Percentiles rank a stretch among this genome's conserved stretches.
phyloP scores from a whole-genome alignment of 129 eudicot species.

The Flaveria bidentis region DNA sequence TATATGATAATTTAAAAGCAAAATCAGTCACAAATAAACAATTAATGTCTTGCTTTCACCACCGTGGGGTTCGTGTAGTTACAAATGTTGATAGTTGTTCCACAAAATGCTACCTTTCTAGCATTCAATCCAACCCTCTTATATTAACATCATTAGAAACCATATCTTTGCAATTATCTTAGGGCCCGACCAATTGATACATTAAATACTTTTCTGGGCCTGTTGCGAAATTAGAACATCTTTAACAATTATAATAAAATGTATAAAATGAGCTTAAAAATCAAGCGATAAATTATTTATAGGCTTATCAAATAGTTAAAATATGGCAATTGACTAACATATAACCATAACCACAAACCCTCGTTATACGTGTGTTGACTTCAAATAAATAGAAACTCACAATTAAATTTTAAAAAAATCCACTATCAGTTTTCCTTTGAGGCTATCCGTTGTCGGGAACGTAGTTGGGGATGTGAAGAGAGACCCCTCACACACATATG shows the following conservation, averaged over 20 bases:
- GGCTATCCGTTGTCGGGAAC: too few species aligned
- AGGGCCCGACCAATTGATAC: neutral
- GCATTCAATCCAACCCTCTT: slow-evolving; percentile 22
- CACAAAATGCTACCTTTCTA: slow-evolving; percentile 28
- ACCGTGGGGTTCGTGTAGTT: slow-evolving; percentile 15
- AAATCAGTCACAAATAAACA: neutral
- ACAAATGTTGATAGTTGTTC: slow-evolving; percentile 37
- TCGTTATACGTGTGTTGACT: too few species aligned
- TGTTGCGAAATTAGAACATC: neutral
- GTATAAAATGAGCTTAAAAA: neutral
- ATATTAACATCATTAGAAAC: neutral
- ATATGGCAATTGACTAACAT: neutral
- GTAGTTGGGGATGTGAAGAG: too few species aligned
- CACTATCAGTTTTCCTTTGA: too few species aligned
- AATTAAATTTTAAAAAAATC: too few species aligned
- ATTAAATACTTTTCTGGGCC: neutral
- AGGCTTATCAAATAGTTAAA: neutral
- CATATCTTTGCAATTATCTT: slow-evolving; percentile 19
- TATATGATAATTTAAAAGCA: slow-evolving; percentile 1
- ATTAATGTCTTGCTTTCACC: slow-evolving; percentile 12
- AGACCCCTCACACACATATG: too few species aligned
- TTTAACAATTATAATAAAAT: neutral
- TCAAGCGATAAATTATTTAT: neutral
- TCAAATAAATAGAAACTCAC: too few species aligned
- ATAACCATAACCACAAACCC: too few species aligned